Conservation (phyloP, 805 yeast species). For the Candida xiaguanensis region DNA sequence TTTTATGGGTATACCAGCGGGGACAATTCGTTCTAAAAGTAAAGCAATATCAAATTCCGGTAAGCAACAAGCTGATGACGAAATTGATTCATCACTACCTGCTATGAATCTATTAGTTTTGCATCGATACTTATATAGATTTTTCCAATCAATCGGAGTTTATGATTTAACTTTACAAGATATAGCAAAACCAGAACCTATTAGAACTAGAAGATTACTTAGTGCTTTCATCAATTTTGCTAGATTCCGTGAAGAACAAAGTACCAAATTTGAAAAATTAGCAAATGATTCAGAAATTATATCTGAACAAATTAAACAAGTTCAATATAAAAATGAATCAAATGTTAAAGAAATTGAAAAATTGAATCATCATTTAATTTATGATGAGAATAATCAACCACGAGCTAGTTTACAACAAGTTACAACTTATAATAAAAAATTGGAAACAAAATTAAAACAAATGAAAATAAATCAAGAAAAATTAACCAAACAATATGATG, state of each 20-base stretch:
- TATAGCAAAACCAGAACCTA: conserved; percentile 72
- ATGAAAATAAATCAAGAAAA: conserved; percentile 61
- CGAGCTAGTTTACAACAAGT: conserved; percentile 37
- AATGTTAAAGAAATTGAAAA: conserved; percentile 32
- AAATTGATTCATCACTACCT: conserved; percentile 19
- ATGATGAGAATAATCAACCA: conserved; percentile 15
- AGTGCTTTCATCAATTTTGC: conserved; percentile 88
- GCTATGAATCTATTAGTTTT: conserved; percentile 52
- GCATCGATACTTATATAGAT: conserved; percentile 57
- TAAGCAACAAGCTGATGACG: conserved; percentile 14
- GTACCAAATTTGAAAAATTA: conserved; percentile 63
- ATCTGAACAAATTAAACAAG: conserved; percentile 36
- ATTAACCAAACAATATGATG: conserved; percentile 56
- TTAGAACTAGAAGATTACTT: conserved; percentile 57
- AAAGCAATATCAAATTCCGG: conserved; percentile 8
- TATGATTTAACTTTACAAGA: conserved; percentile 74
- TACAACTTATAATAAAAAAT: conserved; percentile 45
- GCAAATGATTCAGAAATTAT: conserved; percentile 35
- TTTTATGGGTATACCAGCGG: conserved; percentile 50
- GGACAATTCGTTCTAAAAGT: conserved; percentile 10
- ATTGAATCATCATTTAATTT: conserved; percentile 30
- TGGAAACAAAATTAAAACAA: conserved; percentile 60
- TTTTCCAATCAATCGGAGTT: conserved; percentile 70
- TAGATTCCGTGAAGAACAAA: conserved; percentile 73
- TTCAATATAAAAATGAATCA: conserved; percentile 33